Base-by-base conservation (phyloP, 2,329 filamentous ascomycete species). In the Aspergillus awamori region DNA sequence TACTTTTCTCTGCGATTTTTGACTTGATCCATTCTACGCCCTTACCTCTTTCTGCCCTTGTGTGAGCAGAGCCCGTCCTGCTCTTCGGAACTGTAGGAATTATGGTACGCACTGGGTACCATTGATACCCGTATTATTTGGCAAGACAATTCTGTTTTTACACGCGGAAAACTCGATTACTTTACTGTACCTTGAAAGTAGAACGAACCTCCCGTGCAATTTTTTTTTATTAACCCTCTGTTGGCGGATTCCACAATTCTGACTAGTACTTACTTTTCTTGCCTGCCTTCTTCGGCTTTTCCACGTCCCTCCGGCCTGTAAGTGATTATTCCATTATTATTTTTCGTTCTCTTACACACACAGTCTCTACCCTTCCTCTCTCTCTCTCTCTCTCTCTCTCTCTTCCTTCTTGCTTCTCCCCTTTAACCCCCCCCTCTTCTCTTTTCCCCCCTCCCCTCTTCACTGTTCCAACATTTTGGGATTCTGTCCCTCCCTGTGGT, bases 401-500 rank as follows among this genome's bases (percentile, higher is more conserved):
- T 61, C 57, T 61, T 64, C 53, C 36, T 59, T 60, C 55, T 62
- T 59, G 59, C 49, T 51, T 55, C 55, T 61, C 53, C 59, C 55
- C 61, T 64, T 56, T 60, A 58, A 62, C 67, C 65, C 66, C 65
- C 66, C 63, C 65, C 65, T 63, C 64, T 65, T 66, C 63, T 58
- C 64, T 30, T 10, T 30, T 30, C 10, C 28, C 28, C 28, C 58
- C 59, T 61, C 61, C 63, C 60, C 64, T 64, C 64, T 64, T 65
- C 63, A 56, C 66, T 64, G 63, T 58, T 57, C 59, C 60, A 62
- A 62, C 62, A 61, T 41, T 63, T 63, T 63, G 65, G 62, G 53
- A 63, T 65, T 54, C 65, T 65, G 61, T 63, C 65, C 60, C 60
- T 68, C 58, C 51, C 59, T 61, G 66, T 60, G 20, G 41, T 59